A percentile compares a stretch with the other conserved stretches of the same genome.
Evolutionary conservation across 176 grass and related monocot genomes (phyloP).

Genomic region (Tillandsia fasciculata): DNA sequence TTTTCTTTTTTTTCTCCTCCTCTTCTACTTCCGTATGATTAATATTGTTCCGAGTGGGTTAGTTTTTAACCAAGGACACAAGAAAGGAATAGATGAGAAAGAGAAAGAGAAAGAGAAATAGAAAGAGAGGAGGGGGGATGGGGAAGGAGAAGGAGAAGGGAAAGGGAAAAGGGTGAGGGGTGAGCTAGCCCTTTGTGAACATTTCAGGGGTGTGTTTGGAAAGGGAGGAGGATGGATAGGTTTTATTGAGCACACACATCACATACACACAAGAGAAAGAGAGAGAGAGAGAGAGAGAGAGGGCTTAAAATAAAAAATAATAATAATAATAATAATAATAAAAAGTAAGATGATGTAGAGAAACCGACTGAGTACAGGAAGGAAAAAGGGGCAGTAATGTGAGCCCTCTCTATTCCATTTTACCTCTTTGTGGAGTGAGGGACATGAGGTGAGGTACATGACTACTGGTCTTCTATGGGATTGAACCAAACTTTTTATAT

Average conservation of each 20-base stretch:
- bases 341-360: conserved; percentile 3
- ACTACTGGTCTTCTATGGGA: no score
- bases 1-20: background rate
- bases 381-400: conserved; percentile 16
- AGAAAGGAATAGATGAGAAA: background rate
- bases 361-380: conserved; percentile 5
- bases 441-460: no score
- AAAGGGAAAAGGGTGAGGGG: conserved; percentile 7
- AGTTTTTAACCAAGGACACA: conserved; percentile 11
- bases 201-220: no score
- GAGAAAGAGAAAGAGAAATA: conserved; percentile 4
- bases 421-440: background rate
- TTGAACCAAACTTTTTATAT: no score
- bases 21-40: background rate
- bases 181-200: background rate
- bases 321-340: no score
- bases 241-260: no score
- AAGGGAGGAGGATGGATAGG: no score
- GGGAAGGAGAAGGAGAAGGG: background rate
- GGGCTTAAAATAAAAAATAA: conserved; percentile 16
- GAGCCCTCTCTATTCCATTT: conserved; percentile 21
- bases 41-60: background rate
- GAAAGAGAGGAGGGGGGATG: background rate
- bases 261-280: no score
- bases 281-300: conserved; percentile 14